phyloP scores from a whole-genome alignment of 345 rosid species.

The Murraya paniculata region DNA sequence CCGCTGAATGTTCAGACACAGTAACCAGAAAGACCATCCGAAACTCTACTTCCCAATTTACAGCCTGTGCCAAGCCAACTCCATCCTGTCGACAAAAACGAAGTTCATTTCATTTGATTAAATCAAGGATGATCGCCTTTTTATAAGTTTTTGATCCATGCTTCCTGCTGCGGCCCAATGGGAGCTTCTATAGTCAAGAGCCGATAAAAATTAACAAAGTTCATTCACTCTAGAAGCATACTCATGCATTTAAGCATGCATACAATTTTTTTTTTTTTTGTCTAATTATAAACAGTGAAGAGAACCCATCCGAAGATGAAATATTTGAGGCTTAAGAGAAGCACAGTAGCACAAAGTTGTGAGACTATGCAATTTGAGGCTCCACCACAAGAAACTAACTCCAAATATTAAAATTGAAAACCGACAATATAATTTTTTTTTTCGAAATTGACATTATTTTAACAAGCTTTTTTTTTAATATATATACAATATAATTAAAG shows the following conservation, averaged over 20 bases:
- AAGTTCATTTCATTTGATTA: conserved; percentile 1
- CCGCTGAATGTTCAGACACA: conserved; percentile 61
- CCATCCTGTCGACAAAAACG: conserved; percentile 51
- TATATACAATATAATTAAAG: no score
- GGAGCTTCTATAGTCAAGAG: conserved; percentile 30
- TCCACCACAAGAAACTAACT: background rate
- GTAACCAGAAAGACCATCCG: conserved; percentile 79
- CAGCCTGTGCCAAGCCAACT: conserved; percentile 88
- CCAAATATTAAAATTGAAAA: background rate
- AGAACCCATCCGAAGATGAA: no score
- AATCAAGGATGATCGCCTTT: conserved; percentile 4
- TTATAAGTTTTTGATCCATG: conserved; percentile 75
- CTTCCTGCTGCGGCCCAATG: conserved; percentile 87
- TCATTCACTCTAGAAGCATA: no score
- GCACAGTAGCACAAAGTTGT: background rate
- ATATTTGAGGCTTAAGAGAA: background rate
- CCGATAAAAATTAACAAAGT: background rate
- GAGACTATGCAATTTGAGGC: background rate
- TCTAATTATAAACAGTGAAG: background rate
- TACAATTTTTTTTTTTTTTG: background rate
- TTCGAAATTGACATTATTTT: no score
- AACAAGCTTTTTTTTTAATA: no score
- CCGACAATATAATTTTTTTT: no score
- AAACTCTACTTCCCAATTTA: conserved; percentile 65
- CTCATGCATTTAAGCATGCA: background rate